Evolutionary conservation across 441 rosid genomes (phyloP), one percentile per base, ranked within the genome.

Genomic region (Flueggea neowawraea): DNA sequence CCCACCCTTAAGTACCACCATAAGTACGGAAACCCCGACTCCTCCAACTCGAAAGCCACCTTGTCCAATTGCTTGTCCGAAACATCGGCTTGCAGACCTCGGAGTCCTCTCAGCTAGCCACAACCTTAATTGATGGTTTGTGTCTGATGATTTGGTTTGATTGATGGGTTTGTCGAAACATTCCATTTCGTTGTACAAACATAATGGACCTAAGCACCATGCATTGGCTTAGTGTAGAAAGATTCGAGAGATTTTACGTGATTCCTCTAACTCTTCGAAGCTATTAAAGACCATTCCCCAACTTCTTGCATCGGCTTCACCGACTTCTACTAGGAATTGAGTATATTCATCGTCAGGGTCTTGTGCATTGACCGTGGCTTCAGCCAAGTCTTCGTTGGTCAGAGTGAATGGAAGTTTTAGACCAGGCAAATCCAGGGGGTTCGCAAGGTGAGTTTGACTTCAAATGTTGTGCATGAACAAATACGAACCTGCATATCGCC

Each of bases 201-300:
- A 22, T 22, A 22, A 31, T 8, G 81, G 78, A 7, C 81, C 78
- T 6, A 73, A 36, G 12, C 61, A 65, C 78, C 78, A 77, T n/a
- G 64, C 73, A 31, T 12, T 58, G 14, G 65, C 52, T 47, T 54
- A 12, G 50, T 54, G 54, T 52, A 48, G n/a, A 39, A 52, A 31
- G 55, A 45, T 52, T 60, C 0, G 67, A 47, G 17, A 0, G 58
- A 52, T 22, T 22, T 22, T 11, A 77, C 31, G 15, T 73, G 55
- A 6, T 54, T 65, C 57, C 61, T 73, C 78, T 6, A 70, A 67
- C 62, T 68, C 75, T 62, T 70, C 66, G 7, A 77, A 70, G 57
- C 75, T 73, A 58, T 77, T 77, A 9, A 65, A 45, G 14, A 73
- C 31, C 1, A 57, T 10, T 10, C 78, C 75, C 39, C 65, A 68